phyloP scores from a whole-genome alignment of 1,139 yeast species.

The Komagataea norvegica region DNA sequence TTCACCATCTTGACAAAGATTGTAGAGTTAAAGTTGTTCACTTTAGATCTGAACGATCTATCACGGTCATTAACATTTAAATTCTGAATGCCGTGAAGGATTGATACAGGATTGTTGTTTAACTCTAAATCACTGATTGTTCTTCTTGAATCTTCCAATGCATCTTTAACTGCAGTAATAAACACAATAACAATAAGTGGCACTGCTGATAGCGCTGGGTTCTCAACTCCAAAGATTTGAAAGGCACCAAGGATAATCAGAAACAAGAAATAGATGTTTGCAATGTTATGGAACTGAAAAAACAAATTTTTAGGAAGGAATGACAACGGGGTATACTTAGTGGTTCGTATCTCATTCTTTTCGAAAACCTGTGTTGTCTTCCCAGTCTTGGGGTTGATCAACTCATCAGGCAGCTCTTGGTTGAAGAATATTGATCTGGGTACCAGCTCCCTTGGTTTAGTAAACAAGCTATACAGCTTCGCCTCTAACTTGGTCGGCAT shows the following conservation, averaged over 20 bases:
- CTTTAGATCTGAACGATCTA: constrained; percentile 41
- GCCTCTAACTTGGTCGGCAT: constrained; percentile 3
- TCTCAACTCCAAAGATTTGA: constrained; percentile 85
- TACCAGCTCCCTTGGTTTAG: constrained; percentile 18
- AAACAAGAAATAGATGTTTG: constrained; percentile 80
- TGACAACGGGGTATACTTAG: constrained; percentile 87
- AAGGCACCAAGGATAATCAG: constrained; percentile 82
- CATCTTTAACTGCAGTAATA: constrained; percentile 88
- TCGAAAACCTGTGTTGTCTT: constrained; percentile 35
- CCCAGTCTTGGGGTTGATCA: constrained; percentile 52
- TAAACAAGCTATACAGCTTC: constrained; percentile 6
- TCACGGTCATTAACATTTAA: constrained; percentile 71
- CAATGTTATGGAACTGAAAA: constrained; percentile 82
- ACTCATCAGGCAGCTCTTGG: constrained; percentile 55
- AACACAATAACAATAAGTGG: constrained; percentile 90
- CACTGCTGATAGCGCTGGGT: constrained; percentile 86
- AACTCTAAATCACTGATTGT: constrained; percentile 75
- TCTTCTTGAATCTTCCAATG: constrained; percentile 88
- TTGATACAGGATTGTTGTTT: constrained; percentile 81
- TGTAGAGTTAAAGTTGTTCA: constrained; percentile 19
- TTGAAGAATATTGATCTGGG: constrained; percentile 60
- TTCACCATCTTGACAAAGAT: constrained; percentile 20
- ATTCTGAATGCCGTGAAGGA: constrained; percentile 65
- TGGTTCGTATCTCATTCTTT: constrained; percentile 82
- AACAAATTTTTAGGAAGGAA: constrained; percentile 81